Percentiles rank a stretch among this genome's conserved stretches.
Evolutionary conservation across 805 yeast species (phyloP).

Genomic region (Yarrowia sp.): DNA sequence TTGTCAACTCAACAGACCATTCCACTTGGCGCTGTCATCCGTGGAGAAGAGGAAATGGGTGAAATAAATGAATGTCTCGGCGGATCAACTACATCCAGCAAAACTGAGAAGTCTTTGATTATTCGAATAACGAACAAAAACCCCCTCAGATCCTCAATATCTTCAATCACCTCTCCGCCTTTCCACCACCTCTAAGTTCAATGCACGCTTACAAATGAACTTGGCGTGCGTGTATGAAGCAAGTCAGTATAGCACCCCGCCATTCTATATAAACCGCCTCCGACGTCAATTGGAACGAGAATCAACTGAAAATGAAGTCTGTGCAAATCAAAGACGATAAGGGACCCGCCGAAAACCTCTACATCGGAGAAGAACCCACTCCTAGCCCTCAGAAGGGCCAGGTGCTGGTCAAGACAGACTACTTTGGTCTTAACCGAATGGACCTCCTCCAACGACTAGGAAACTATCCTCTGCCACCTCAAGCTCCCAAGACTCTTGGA

Average conservation of each 20-base stretch:
- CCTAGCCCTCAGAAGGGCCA: slow-evolving; percentile 45
- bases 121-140: too few relatives aligned
- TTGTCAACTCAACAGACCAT: too few relatives aligned
- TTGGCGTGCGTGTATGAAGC: slow-evolving; percentile 13
- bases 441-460: slow-evolving; percentile 49
- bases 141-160: too few relatives aligned
- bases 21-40: too few relatives aligned
- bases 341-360: slow-evolving; percentile 47
- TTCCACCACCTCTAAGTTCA: neutral
- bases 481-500: slow-evolving; percentile 49
- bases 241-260: slow-evolving; percentile 2
- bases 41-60: too few relatives aligned
- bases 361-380: slow-evolving; percentile 43
- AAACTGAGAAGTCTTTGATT: too few relatives aligned
- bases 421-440: slow-evolving; percentile 51
- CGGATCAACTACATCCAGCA: too few relatives aligned
- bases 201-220: slow-evolving; percentile 28
- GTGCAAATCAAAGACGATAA: slow-evolving; percentile 45
- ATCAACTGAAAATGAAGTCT: slow-evolving; percentile 46
- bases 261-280: neutral
- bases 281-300: neutral
- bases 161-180: neutral
- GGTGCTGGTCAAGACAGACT: slow-evolving; percentile 48
- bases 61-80: too few relatives aligned
- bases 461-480: slow-evolving; percentile 48